phyloP scores from a whole-genome alignment of 805 yeast genomes.

The Candida gorgasii region DNA sequence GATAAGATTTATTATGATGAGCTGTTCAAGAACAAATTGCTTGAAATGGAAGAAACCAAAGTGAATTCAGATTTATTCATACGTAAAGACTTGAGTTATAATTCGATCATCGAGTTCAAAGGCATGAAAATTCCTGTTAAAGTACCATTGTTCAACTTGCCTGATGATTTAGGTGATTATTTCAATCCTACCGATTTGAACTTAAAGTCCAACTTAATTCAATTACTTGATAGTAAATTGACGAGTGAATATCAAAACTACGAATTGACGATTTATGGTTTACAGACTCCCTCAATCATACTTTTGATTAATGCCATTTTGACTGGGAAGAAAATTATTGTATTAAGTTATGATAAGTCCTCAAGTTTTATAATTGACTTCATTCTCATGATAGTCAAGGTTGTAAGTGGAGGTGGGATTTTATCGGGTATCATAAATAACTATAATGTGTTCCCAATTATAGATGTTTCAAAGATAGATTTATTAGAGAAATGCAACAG shows the following conservation, averaged over 20 bases:
- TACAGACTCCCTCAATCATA: conserved; percentile 49
- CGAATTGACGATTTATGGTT: conserved; percentile 54
- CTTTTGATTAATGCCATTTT: conserved; percentile 37
- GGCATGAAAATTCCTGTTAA: conserved; percentile 46
- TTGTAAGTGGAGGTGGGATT: conserved; percentile 46
- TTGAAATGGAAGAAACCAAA: conserved; percentile 19
- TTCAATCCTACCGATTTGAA: conserved; percentile 46
- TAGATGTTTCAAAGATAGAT: conserved; percentile 62
- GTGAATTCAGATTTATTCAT: conserved; percentile 37
- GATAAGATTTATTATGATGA: conserved; percentile 44
- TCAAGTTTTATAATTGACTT: conserved; percentile 44
- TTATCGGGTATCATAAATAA: conserved; percentile 39
- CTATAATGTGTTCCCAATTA: conserved; percentile 54
- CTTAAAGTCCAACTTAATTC: conserved; percentile 39
- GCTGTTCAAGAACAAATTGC: conserved; percentile 33
- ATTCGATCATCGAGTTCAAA: conserved; percentile 38
- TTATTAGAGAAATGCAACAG: conserved; percentile 40
- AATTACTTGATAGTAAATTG: conserved; percentile 35
- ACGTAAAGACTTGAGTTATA: conserved; percentile 44
- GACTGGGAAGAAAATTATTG: conserved; percentile 41
- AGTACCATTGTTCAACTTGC: conserved; percentile 42
- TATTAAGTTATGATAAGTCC: conserved; percentile 41
- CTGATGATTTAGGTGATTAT: conserved; percentile 46
- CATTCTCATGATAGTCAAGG: conserved; percentile 38
- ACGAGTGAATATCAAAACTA: conserved; percentile 37